These are phyloP conservation scores for Spathaspora gorwiae DNA, from an alignment of 805 yeast genomes.

Conservation along the genomic window DNA sequence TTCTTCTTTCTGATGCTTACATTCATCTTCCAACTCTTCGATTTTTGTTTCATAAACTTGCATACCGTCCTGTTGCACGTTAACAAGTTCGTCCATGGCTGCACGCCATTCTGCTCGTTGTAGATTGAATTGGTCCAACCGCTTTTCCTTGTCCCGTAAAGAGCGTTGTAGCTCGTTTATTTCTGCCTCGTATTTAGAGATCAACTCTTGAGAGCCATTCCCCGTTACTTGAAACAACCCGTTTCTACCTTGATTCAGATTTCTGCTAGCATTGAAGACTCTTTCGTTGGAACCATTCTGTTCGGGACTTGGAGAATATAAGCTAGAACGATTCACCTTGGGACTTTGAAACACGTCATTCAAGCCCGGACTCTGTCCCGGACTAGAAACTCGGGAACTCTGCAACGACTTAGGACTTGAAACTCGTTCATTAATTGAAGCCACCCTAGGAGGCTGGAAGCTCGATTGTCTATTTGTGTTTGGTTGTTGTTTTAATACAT, in stretches of 20 bases:
- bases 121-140: conserved; percentile 43
- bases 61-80: conserved; percentile 54
- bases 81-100: conserved; percentile 51
- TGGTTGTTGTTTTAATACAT: not conserved
- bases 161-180: conserved; percentile 18
- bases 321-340: not conserved
- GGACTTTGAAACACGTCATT: not conserved
- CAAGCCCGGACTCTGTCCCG: not conserved
- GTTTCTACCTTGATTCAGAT: not conserved
- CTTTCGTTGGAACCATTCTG: not conserved
- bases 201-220: not conserved
- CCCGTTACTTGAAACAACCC: not conserved
- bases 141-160: conserved; percentile 34
- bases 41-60: conserved; percentile 44
- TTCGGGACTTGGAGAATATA: not conserved
- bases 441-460: not conserved
- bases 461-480: not conserved
- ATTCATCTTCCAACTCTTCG: conserved; percentile 23
- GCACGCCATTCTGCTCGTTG: conserved; percentile 59
- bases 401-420: not conserved
- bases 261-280: no score
- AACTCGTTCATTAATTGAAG: not conserved
- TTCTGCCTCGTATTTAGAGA: conserved; percentile 29
- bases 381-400: not conserved
- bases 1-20: conserved; percentile 1